These are phyloP conservation scores for Boletus fagicola DNA, from an alignment of 768 basidiomycete genomes.

Conservation along the genomic window DNA sequence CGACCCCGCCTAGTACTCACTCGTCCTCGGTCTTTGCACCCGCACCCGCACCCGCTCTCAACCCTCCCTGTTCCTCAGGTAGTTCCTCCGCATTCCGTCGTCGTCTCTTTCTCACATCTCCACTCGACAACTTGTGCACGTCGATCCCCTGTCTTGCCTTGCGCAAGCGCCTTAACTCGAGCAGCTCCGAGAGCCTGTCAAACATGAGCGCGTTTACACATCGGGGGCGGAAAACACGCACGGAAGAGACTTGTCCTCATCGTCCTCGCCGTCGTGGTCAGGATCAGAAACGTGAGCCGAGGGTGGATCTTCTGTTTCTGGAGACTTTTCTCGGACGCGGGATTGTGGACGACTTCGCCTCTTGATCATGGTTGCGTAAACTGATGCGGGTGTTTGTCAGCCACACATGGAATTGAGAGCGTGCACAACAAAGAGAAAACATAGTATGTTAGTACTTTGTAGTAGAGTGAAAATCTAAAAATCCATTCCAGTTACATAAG, in stretches of 20 bases:
- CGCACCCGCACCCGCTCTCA: constrained; percentile 38
- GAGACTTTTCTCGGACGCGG: constrained; percentile 51
- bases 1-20: constrained; percentile 35
- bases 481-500: constrained; percentile 1
- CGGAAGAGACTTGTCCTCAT: constrained; percentile 45
- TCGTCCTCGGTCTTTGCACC: constrained; percentile 43
- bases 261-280: constrained; percentile 25
- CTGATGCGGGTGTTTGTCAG: not conserved
- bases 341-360: constrained; percentile 69
- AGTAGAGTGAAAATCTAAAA: constrained; percentile 8
- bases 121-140: constrained; percentile 76
- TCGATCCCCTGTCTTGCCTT: constrained; percentile 82
- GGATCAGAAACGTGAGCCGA: constrained; percentile 9
- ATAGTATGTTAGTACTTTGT: not conserved
- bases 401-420: not conserved
- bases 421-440: not conserved
- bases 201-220: not conserved
- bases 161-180: constrained; percentile 77
- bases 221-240: constrained; percentile 33
- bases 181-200: constrained; percentile 72
- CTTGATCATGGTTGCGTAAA: constrained; percentile 56
- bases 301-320: constrained; percentile 24
- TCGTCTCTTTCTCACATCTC: constrained; percentile 73
- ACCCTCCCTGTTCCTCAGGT: constrained; percentile 51
- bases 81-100: constrained; percentile 46